Evolutionary conservation across 176 grass and related monocot genomes (phyloP).

Genomic region (Echinochloa phyllopogon): DNA sequence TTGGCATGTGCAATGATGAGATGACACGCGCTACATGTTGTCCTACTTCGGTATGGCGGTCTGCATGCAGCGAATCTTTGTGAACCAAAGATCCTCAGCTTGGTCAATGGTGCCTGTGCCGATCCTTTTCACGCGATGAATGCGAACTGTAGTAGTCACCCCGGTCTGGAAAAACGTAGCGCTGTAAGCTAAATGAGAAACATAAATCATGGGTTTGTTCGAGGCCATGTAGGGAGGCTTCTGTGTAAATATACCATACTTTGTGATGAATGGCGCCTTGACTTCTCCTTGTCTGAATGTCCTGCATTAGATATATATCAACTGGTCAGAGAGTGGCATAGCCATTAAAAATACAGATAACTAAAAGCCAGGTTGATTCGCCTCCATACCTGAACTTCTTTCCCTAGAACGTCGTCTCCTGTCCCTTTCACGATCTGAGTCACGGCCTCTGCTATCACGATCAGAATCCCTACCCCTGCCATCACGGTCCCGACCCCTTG

Average conservation of each 20-base stretch:
- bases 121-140: slow-evolving; percentile 72
- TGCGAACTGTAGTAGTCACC: slow-evolving; percentile 57
- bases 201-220: not conserved
- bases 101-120: slow-evolving; percentile 58
- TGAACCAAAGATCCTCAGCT: not conserved
- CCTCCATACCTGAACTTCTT: slow-evolving; percentile 72
- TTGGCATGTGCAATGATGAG: not conserved
- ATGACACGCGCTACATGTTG: not conserved
- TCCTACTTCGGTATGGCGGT: not conserved
- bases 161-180: slow-evolving; percentile 49
- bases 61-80: not conserved
- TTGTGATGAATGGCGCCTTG: slow-evolving; percentile 67
- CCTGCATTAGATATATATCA: slow-evolving; percentile 49
- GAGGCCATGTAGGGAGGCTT: not conserved
- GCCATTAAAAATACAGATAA: not conserved
- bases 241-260: slow-evolving; percentile 64
- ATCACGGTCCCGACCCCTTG: slow-evolving; percentile 53
- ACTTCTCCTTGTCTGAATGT: slow-evolving; percentile 66
- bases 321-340: slow-evolving; percentile 4
- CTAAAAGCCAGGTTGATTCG: slow-evolving; percentile 16
- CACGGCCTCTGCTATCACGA: slow-evolving; percentile 63
- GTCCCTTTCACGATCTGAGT: slow-evolving; percentile 67
- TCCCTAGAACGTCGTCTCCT: slow-evolving; percentile 65
- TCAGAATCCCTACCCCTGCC: slow-evolving; percentile 63
- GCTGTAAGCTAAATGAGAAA: slow-evolving; percentile 32